phyloP scores from a whole-genome alignment of 768 basidiomycete genomes.

The Lentinula guzmanii region DNA sequence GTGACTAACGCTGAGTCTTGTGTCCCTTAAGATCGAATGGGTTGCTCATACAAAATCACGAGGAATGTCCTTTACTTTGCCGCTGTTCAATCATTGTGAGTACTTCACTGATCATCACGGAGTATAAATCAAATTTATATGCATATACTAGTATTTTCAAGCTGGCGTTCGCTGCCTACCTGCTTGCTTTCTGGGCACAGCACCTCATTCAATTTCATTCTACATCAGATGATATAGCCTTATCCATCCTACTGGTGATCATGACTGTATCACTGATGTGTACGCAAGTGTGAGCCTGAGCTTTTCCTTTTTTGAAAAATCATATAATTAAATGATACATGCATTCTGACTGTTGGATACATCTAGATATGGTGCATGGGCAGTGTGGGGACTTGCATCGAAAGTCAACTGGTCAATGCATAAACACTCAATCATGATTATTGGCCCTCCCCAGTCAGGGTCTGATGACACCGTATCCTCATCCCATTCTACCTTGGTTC shows the following conservation, averaged over 20 bases:
- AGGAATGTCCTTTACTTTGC: background rate
- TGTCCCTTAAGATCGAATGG: background rate
- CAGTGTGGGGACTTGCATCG: background rate
- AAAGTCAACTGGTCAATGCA: background rate
- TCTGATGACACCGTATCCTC: background rate
- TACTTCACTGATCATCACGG: background rate
- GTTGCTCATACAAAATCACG: background rate
- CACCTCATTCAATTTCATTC: background rate
- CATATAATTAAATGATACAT: background rate
- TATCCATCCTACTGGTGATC: background rate
- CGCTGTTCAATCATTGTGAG: background rate
- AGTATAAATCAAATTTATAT: background rate
- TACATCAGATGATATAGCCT: background rate
- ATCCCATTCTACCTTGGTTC: background rate
- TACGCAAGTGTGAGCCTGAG: background rate
- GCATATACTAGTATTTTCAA: background rate
- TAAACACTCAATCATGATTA: background rate
- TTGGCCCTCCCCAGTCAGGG: background rate
- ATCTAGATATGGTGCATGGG: background rate
- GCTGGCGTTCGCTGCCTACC: background rate
- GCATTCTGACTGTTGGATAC: background rate
- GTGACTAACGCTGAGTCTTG: too few relatives aligned
- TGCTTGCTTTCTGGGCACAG: background rate
- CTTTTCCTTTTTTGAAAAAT: background rate
- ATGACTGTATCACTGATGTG: background rate